phyloP scores from a whole-genome alignment of 2,329 filamentous ascomycete species.

The Alternaria arborescens region DNA sequence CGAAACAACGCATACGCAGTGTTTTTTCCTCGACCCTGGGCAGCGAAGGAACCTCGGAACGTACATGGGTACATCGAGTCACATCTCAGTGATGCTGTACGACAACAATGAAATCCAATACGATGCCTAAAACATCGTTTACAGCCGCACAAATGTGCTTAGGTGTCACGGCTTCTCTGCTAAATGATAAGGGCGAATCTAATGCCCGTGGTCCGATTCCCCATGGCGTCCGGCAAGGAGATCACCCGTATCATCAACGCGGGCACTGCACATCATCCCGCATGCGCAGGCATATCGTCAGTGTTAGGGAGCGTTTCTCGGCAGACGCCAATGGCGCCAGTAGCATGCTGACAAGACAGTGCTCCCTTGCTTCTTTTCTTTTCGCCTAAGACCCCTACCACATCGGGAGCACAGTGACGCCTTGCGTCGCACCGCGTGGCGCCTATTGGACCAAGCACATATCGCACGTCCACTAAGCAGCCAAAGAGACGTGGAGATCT shows the following conservation, averaged over 20 bases:
- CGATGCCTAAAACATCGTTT: constrained; percentile 27
- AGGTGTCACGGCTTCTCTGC: constrained; percentile 39
- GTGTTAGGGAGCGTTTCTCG: constrained; percentile 42
- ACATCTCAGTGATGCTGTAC: constrained; percentile 46
- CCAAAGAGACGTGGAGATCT: constrained; percentile 37
- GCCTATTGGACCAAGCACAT: constrained; percentile 34
- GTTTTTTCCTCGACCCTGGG: constrained; percentile 25
- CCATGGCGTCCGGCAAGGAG: constrained; percentile 28
- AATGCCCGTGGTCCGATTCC: constrained; percentile 39
- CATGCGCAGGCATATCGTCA: constrained; percentile 34
- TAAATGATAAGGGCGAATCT: constrained; percentile 41
- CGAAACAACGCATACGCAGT: constrained; percentile 23
- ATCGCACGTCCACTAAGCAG: constrained; percentile 28
- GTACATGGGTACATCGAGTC: constrained; percentile 35
- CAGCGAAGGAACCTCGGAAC: constrained; percentile 20
- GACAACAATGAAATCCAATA: constrained; percentile 32
- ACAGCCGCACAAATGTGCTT: constrained; percentile 38
- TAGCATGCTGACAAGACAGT: constrained; percentile 43
- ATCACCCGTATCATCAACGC: constrained; percentile 23
- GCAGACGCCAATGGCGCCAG: constrained; percentile 35
- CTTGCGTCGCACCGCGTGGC: constrained; percentile 25
- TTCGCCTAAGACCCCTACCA: constrained; percentile 36
- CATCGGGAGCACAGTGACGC: constrained; percentile 31
- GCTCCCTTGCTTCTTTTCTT: constrained; percentile 44
- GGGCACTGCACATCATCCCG: constrained; percentile 35